phyloP scores from a whole-genome alignment of 495 filamentous ascomycete genomes.

The Neurospora sp. region DNA sequence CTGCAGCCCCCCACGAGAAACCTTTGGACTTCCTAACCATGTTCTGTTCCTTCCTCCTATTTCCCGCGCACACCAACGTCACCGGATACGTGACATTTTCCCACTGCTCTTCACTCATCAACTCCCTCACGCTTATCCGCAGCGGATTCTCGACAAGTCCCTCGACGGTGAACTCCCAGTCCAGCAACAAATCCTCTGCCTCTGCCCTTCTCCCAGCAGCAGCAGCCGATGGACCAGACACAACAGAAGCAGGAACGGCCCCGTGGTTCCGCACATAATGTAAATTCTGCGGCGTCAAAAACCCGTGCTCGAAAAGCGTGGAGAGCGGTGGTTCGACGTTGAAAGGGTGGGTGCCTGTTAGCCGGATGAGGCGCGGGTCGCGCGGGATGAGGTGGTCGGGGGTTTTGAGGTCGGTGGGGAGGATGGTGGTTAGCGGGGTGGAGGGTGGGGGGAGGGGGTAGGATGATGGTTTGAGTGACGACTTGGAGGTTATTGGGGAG shows the following conservation, averaged over 20 bases:
- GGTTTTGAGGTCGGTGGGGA: conserved; percentile 69
- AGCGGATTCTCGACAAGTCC: conserved; percentile 75
- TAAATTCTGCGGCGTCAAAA: conserved; percentile 82
- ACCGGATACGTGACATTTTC: conserved; percentile 81
- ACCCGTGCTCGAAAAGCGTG: conserved; percentile 74
- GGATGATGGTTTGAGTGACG: neutral
- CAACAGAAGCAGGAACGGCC: conserved; percentile 65
- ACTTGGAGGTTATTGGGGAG: neutral
- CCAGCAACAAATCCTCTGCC: conserved; percentile 46
- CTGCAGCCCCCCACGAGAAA: conserved; percentile 91
- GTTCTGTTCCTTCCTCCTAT: conserved; percentile 92
- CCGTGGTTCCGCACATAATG: conserved; percentile 98
- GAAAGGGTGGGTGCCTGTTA: conserved; percentile 89
- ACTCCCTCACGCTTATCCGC: conserved; percentile 61
- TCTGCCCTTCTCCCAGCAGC: neutral
- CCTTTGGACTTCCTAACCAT: conserved; percentile 85
- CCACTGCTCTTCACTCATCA: conserved; percentile 52
- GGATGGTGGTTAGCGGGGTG: conserved; percentile 43
- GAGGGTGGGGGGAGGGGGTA: conserved; percentile 66
- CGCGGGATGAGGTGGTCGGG: conserved; percentile 80
- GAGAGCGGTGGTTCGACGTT: conserved; percentile 86
- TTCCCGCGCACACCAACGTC: conserved; percentile 90
- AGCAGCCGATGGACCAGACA: conserved; percentile 26
- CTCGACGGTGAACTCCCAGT: conserved; percentile 82
- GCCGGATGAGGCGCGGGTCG: conserved; percentile 74